Evolutionary conservation across 345 rosid species (phyloP), one percentile per base, ranked within the genome.

Genomic region (Moringa oleifera): DNA sequence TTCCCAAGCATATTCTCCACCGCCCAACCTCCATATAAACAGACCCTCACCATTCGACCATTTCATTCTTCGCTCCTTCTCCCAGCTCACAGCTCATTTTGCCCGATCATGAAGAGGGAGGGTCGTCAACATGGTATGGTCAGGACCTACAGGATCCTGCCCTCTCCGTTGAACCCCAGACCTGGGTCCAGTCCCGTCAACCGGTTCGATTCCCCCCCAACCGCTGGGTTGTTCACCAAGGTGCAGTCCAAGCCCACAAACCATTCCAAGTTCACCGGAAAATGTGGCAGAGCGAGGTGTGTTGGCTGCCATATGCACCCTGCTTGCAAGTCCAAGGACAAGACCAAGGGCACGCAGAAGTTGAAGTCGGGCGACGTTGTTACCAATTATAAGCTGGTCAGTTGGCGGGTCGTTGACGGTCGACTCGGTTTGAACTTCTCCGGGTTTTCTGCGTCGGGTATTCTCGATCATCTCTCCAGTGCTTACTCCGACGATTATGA

Each of bases 241-340:
- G 77, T 69, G 58, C 58, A 75, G 2, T 45, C 68, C 0, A 79
- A 74, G 64, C 91, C 96, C 68, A 77, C 80, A 58, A 68, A 79
- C 72, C 88, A 92, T 77, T 87, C 95, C 67, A 83, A 85, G 71
- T 79, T 83, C 65, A 87, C 85, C 20, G 85, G 88, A 18, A 83
- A 75, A 73, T 87, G 85, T 58, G 65, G 79, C 17, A 65, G 59
- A 68, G 53, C 64, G 11, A 77, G 75, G 55, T 92, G 85, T 66
- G 9, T 56, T 18, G 79, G 47, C 19, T 80, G 85, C 20, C 85
- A 75, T 47, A 12, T 66, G 68, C 75, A 73, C 64, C 89, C 89
- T 0, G 66, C 65, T 23, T 63, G 62, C 21, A 84, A 84, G 77
- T 70, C 86, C 63, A 74, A 64, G 69, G 81, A 71, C 73, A 87